Percentiles rank a stretch among this genome's conserved stretches.
Conservation (phyloP, 78 protist species). For the Guillardia theta region DNA sequence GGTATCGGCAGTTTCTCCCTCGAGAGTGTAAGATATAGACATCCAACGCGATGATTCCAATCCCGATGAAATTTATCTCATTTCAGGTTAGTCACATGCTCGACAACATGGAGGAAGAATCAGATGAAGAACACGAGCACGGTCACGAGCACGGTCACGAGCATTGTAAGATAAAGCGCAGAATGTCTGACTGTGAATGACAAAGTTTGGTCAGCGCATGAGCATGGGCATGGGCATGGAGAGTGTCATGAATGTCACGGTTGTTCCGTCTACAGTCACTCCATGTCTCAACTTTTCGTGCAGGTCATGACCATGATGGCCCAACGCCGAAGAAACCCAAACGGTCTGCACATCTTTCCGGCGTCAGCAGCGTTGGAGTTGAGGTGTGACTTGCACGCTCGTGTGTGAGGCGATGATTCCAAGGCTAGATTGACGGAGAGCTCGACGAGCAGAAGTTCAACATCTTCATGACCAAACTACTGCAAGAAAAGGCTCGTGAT, state of each 20-base stretch:
- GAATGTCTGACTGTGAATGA: no score
- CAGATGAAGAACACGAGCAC: background rate
- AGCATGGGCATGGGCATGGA: conserved; percentile 6
- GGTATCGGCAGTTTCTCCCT: background rate
- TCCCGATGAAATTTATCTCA: no score
- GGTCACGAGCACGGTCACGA: conserved; percentile 1
- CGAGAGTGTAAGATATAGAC: no score
- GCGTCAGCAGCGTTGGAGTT: background rate
- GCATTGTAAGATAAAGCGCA: no score
- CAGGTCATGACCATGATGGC: background rate
- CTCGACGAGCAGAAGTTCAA: conserved; percentile 23
- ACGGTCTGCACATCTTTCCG: background rate
- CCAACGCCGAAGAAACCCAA: background rate
- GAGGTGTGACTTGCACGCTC: background rate
- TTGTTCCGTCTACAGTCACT: no score
- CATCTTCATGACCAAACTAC: background rate
- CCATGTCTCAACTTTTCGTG: no score
- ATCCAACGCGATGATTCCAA: no score
- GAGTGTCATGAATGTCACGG: background rate
- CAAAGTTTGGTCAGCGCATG: background rate
- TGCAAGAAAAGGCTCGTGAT: background rate
- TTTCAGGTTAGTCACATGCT: conserved; percentile 16
- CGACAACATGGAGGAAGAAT: background rate
- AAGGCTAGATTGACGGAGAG: background rate
- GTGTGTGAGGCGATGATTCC: no score